Evolutionary conservation across 768 basidiomycete genomes (phyloP), one percentile per base, ranked within the genome.

Genomic region (Tephrocybe sp.): DNA sequence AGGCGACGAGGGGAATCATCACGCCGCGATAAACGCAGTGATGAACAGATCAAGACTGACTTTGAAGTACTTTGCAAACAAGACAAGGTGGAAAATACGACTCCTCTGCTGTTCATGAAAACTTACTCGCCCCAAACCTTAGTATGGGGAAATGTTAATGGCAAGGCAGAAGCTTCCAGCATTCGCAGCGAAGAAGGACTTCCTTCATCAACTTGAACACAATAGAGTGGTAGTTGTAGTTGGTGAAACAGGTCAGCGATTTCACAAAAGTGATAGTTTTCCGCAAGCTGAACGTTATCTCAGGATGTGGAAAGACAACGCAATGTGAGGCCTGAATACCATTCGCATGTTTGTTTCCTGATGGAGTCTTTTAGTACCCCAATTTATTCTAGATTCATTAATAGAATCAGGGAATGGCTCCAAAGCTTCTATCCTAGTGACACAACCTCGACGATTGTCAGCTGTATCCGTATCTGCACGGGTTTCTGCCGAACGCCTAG

Each of bases 241-340:
- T 4, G 94, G 94, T 37, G 94, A 95, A 67, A 93, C 91, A 43
- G 90, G 88, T 88, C 29, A 55, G 70, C 30, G 42, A 5, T n/a
- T 19, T 0, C 12, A 12, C 6, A 19, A n/a, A 18, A n/a, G 6
- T 2, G 18, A 12, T 9, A 19, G 21, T 12, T 38, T 18, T 38
- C 4, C 12, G 4, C 6, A 3, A 18, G 5, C 19, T 38, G n/a
- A 38, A 4, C 8, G 19, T 8, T 5, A 7, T 18, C 31, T 52
- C 60, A 78, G 88, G 94, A 42, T 91, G 87, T 43, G 94, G 94
- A 22, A 97, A 97, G 67, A 94, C 91, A 2, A 94, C 91, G 0
- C 91, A 94, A 60, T 61, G 88, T 91, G 57, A 51, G 76, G 53
- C 18, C 24, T 42, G 16, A 16, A 16, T n/a, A 19, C 29, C 39